Base-by-base conservation (phyloP, 2,329 filamentous ascomycete species). In the Penicillium sp. region DNA sequence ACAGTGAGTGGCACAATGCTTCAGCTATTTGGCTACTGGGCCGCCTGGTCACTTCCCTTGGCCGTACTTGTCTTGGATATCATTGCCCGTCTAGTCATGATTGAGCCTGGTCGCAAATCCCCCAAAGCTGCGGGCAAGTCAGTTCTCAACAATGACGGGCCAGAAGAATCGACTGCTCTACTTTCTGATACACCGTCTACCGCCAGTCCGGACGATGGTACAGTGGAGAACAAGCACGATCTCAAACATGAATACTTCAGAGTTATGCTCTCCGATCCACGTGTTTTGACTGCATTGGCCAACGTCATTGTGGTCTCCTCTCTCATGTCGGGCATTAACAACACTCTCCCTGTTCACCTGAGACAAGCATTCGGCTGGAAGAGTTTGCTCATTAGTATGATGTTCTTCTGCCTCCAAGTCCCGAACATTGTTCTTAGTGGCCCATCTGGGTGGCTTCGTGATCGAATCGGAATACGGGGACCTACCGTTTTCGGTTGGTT, bases 391-490 rank as follows among this genome's bases (percentile, higher is more conserved):
- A 81, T 82, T 3, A 84, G 84, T 1, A 69, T 86, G 11, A 70
- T 85, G 25, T 85, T 87, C 63, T 74, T 86, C 8, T 73, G 79
- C 2, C 65, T 89, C 33, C 81, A 87, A 36, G 69, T 87, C 7
- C 87, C 87, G 0, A 49, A 52, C 10, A 80, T 81, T 13, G 82
- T 88, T 63, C 60, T 83, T 2, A 81, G 83, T 0, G 87, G 87
- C 0, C 29, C 84, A 0, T 79, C 85, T 1, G 86, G 83, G n/a
- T 76, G 74, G 71, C 67, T 79, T 31, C 67, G 68, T 16, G 68
- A 72, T 47, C 54, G 55, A 7, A 36, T 66, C 3, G 69, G 69
- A 2, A 49, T 63, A 7, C 60, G 64, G 6, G 45, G 45, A 5
- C 60, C 66, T 3, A 66, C 64, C 3, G 62, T 61, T 4, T 29